Base-by-base conservation (phyloP, 805 yeast genomes). In the Starmerella powellii region DNA sequence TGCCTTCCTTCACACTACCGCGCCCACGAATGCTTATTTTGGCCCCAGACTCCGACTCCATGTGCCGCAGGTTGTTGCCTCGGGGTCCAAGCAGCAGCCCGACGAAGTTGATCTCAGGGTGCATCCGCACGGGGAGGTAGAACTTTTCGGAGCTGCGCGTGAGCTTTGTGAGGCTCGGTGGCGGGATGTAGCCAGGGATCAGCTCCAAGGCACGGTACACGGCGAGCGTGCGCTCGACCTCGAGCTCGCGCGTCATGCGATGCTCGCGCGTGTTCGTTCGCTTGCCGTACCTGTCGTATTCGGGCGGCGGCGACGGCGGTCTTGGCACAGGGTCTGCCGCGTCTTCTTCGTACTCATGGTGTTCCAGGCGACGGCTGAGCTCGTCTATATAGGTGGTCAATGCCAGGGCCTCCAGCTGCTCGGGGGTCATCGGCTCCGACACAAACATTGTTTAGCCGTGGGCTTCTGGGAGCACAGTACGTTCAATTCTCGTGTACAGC, bases 41-140 rank as follows among this genome's bases (percentile, higher is more conserved):
- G 15, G 97, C 95, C 1, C 95, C 95, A 31, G 94, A 79, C 38
- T 80, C 77, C 23, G 74, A 77, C 57, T 88, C 94, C 61, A 93
- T 63, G 52, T 75, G 74, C 46, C 82, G 74, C 53, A 88, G 63
- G 0, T 95, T 88, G 53, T 81, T 80, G 19, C 97, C 99, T 66
- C 99, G 77, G 26, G 99, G 98, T 0, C 99, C 99, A 38, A 91
- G 62, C 17, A 91, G 63, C 40, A 81, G 67, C 0, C 99, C 99
- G 40, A 91, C 82, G 57, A 88, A 88, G 62, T 91, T 91, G 52
- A 91, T 79, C 38, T 80, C 88, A 0, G 97, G 96, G 63, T 85
- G 79, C 46, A 84, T 88, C 31, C 76, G 72, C 3, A 75, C 82
- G 1, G 97, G 97, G 12, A 91, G 72, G 58, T 74, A 87, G 38